A percentile compares a stretch with the other conserved stretches of the same genome.
These are phyloP conservation scores for Cephaloascus fragrans DNA, from an alignment of 805 yeast species.

Conservation along the genomic window DNA sequence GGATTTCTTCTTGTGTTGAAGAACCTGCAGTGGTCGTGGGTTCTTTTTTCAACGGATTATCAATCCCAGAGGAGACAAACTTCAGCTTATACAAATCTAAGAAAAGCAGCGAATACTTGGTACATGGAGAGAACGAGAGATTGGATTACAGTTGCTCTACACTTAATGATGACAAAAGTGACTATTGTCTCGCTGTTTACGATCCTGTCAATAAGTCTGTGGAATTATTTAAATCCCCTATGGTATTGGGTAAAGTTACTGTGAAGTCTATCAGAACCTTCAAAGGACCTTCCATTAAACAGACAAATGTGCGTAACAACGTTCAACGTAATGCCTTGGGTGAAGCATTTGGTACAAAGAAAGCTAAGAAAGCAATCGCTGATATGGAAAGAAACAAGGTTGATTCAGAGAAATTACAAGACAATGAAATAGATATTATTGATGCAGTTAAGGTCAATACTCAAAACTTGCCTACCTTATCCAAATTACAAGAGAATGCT, in stretches of 20 bases:
- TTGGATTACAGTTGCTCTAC: slow-evolving; percentile 64
- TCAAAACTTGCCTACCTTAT: slow-evolving; percentile 60
- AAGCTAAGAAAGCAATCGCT: slow-evolving; percentile 82
- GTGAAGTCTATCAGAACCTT: slow-evolving; percentile 49
- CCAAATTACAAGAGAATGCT: slow-evolving; percentile 46
- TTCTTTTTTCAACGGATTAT: slow-evolving; percentile 72
- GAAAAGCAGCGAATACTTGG: slow-evolving; percentile 28
- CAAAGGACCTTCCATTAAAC: slow-evolving; percentile 57
- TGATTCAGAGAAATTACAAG: slow-evolving; percentile 73
- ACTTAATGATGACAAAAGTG: slow-evolving; percentile 21
- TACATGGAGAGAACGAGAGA: slow-evolving; percentile 73
- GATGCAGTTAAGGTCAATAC: slow-evolving; percentile 70
- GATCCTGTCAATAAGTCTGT: slow-evolving; percentile 58
- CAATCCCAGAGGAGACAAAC: slow-evolving; percentile 44
- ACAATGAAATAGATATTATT: slow-evolving; percentile 69
- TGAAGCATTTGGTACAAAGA: slow-evolving; percentile 94
- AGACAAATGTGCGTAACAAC: slow-evolving; percentile 36
- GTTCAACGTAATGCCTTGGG: slow-evolving; percentile 79
- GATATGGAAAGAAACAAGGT: slow-evolving; percentile 76
- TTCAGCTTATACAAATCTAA: slow-evolving; percentile 56
- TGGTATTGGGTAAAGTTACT: slow-evolving; percentile 52
- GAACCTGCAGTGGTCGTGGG: slow-evolving; percentile 48
- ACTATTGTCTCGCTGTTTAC: slow-evolving; percentile 68
- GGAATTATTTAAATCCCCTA: slow-evolving; percentile 54
- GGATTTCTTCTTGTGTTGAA: slow-evolving; percentile 26